These are phyloP conservation scores for Diphasiastrum complanatum DNA, from an alignment of 83 land plant genomes.

Conservation along the genomic window DNA sequence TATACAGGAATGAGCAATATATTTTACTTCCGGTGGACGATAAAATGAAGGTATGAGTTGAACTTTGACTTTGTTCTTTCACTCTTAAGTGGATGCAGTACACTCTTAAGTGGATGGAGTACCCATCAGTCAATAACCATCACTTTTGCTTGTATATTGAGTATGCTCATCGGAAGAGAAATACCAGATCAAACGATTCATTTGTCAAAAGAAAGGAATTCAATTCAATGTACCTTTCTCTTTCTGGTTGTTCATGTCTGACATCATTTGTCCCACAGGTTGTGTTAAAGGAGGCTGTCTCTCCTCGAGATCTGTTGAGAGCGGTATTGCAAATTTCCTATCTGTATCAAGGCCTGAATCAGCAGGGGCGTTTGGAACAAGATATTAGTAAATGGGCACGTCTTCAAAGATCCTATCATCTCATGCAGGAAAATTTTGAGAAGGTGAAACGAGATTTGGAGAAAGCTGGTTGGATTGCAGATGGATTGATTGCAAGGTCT, in stretches of 20 bases:
- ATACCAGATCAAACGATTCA: slow-evolving; percentile 1
- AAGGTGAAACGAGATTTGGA: slow-evolving; percentile 12
- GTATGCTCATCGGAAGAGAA: background rate
- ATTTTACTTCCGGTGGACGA: slow-evolving; percentile 47
- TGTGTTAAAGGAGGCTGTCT: slow-evolving; percentile 21
- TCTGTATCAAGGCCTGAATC: slow-evolving; percentile 8
- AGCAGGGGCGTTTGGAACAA: background rate
- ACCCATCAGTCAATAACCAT: background rate
- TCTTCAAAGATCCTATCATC: slow-evolving; percentile 10
- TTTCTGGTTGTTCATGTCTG: background rate
- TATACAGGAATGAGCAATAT: slow-evolving; percentile 64
- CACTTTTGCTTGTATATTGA: background rate
- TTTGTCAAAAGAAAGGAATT: background rate
- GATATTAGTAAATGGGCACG: slow-evolving; percentile 4
- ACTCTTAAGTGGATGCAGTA: background rate
- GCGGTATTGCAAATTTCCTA: slow-evolving; percentile 27
- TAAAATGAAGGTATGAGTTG: slow-evolving; percentile 17
- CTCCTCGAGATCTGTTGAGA: slow-evolving; percentile 32
- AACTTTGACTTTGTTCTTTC: background rate
- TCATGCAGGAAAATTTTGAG: slow-evolving; percentile 21
- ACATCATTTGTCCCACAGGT: slow-evolving; percentile 10
- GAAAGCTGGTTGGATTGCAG: slow-evolving; percentile 25
- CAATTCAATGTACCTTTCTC: too few relatives aligned
- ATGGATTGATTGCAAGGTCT: slow-evolving; percentile 29
- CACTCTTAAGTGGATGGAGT: background rate